A percentile compares a stretch with the other conserved stretches of the same genome.
Conservation (phyloP, 805 yeast species). For the Yamadazyma ubonensis region DNA sequence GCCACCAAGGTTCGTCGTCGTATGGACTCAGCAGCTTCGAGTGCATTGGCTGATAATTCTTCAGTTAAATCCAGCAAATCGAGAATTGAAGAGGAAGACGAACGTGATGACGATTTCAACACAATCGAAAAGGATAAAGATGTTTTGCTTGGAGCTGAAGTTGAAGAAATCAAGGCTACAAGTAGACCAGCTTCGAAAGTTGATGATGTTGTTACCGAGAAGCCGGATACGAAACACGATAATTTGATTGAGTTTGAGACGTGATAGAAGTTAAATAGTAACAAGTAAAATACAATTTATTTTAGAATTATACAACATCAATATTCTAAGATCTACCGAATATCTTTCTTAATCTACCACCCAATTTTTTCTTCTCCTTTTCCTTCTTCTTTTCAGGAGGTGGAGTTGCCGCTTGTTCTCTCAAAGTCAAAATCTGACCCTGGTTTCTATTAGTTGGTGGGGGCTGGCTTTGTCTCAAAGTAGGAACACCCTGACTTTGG, state of each 20-base stretch:
- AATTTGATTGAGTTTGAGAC: constrained; percentile 49
- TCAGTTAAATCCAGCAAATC: constrained; percentile 29
- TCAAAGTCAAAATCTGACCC: constrained; percentile 7
- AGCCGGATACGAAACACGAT: constrained; percentile 1
- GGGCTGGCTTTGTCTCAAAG: background rate
- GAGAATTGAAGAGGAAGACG: constrained; percentile 30
- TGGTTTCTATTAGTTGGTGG: constrained; percentile 11
- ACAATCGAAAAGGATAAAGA: constrained; percentile 46
- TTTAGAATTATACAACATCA: constrained; percentile 8
- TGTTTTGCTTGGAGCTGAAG: constrained; percentile 49
- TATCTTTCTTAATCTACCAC: constrained; percentile 38
- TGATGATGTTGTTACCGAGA: background rate
- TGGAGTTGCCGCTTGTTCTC: constrained; percentile 6
- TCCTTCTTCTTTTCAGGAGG: constrained; percentile 4
- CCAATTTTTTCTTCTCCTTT: constrained; percentile 36
- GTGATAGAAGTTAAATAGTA: constrained; percentile 8
- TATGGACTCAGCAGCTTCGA: constrained; percentile 67
- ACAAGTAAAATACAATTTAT: constrained; percentile 1
- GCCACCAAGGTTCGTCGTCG: constrained; percentile 87
- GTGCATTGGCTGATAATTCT: constrained; percentile 20
- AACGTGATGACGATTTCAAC: constrained; percentile 46
- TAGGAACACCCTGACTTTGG: background rate
- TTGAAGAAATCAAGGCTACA: constrained; percentile 23
- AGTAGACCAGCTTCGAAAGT: constrained; percentile 5
- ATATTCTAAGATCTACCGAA: constrained; percentile 30